Base-by-base conservation (phyloP, 1,284 basidiomycete species). In the Cryptococcus deneoformans region DNA sequence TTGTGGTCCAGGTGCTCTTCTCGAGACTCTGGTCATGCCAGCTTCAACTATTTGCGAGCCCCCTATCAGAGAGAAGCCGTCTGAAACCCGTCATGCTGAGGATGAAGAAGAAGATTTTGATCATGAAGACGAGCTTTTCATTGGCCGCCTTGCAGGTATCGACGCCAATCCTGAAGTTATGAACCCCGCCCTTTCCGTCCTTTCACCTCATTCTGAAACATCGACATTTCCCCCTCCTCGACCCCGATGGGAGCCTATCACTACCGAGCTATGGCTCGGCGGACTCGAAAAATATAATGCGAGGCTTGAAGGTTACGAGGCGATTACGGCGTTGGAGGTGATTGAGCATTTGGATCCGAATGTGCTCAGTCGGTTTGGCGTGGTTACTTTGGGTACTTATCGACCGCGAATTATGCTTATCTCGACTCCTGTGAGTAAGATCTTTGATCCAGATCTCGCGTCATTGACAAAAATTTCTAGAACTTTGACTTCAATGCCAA, bases 241-340 rank as follows among this genome's bases (percentile, higher is more conserved):
- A 34, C 73, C 72, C 6, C 82, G 92, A 44, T 96, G 90, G 89
- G 87, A 91, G 61, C 79, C 83, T 4, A 75, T 94, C 29, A 79
- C 83, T 8, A 85, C 86, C 5, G 83, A 87, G 64, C 73, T 96
- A 1, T 96, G 89, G 88, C 81, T 88, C 46, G 94, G 94, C 7
- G 87, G 86, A 1, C 80, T 97, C 46, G 40, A 42, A 42, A 79
- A 80, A 7, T 81, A 88, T 67, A 96, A 96, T 68, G 80, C 85
- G 29, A 82, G 83, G 44, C 87, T 97, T 63, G 81, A 80, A 52
- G 84, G 82, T 47, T 82, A 85, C 20, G 91, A 96, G 60, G 92
- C 90, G 59, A 88, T 96, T 62, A 84, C 92, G 29, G 85, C 87
- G 16, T 87, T 86, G 6, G 93, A 97, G 81, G 88, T 96, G 86